Conservation (phyloP, 495 filamentous ascomycete genomes). For the Tetracladium setigerum region DNA sequence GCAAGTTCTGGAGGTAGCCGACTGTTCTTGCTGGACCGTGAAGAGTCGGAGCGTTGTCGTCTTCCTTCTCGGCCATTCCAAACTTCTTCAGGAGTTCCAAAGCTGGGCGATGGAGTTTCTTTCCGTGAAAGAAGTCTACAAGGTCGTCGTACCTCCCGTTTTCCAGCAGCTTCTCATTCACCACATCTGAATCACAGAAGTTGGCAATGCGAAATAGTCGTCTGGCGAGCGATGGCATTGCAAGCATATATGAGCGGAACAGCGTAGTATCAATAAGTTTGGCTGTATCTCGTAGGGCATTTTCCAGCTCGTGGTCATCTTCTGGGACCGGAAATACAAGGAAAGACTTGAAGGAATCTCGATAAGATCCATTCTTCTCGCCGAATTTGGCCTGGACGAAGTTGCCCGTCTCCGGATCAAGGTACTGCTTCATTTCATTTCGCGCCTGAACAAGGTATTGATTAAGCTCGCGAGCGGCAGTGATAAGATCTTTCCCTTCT, state of each 20-base stretch:
- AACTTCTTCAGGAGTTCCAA: constrained; percentile 77
- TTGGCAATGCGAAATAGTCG: constrained; percentile 94
- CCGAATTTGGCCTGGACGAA: constrained; percentile 46
- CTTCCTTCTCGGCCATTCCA: constrained; percentile 61
- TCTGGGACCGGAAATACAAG: constrained; percentile 39
- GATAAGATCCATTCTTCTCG: constrained; percentile 33
- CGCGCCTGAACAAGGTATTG: constrained; percentile 80
- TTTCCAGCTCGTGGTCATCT: constrained; percentile 54
- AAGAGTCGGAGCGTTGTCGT: constrained; percentile 57
- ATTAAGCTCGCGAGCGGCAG: constrained; percentile 72
- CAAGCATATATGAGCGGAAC: constrained; percentile 90
- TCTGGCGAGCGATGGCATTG: constrained; percentile 72
- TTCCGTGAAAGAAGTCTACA: constrained; percentile 94
- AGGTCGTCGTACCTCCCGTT: constrained; percentile 85
- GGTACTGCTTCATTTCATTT: constrained; percentile 69
- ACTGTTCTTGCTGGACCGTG: constrained; percentile 79
- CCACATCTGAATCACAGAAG: constrained; percentile 92
- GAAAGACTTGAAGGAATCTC: constrained; percentile 40
- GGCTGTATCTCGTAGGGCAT: constrained; percentile 65
- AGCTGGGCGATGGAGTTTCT: constrained; percentile 84
- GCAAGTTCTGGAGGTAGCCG: constrained; percentile 81
- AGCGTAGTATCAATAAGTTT: constrained; percentile 85
- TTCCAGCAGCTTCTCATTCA: constrained; percentile 86
- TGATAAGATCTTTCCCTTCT: constrained; percentile 73
- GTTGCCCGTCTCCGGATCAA: constrained; percentile 66